Conservation (phyloP, 176 grass and related monocot genomes). For the Oropetium thomaeum region DNA sequence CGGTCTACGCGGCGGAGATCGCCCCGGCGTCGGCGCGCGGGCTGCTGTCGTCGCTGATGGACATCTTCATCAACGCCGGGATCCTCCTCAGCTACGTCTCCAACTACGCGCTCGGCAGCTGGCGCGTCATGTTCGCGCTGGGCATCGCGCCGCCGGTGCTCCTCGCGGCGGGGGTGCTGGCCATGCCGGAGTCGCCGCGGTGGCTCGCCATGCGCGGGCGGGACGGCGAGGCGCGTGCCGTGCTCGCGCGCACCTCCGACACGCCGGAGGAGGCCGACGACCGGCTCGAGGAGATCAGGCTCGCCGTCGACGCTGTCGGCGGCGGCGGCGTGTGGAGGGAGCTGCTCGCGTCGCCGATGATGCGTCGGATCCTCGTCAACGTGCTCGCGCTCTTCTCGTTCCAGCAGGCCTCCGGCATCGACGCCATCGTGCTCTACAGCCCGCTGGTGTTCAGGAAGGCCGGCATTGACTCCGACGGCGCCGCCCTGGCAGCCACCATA, state of each 20-base stretch:
- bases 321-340: neutral
- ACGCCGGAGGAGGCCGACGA: neutral
- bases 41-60: neutral
- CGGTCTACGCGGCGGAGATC: neutral
- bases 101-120: neutral
- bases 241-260: neutral
- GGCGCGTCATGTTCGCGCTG: neutral
- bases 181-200: slow-evolving; percentile 5
- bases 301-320: neutral
- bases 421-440: slow-evolving; percentile 50
- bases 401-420: slow-evolving; percentile 49
- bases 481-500: slow-evolving; percentile 30
- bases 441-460: slow-evolving; percentile 42
- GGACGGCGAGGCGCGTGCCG: neutral
- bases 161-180: neutral
- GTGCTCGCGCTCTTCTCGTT: slow-evolving; percentile 33
- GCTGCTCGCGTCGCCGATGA: neutral
- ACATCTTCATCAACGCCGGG: neutral
- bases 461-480: slow-evolving; percentile 25
- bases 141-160: neutral
- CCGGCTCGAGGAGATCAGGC: slow-evolving; percentile 7
- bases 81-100: neutral
- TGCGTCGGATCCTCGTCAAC: slow-evolving; percentile 24
- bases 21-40: neutral
- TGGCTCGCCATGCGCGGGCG: neutral